Base-by-base conservation (phyloP, 768 basidiomycete genomes). In the Termitomyces sp. region DNA sequence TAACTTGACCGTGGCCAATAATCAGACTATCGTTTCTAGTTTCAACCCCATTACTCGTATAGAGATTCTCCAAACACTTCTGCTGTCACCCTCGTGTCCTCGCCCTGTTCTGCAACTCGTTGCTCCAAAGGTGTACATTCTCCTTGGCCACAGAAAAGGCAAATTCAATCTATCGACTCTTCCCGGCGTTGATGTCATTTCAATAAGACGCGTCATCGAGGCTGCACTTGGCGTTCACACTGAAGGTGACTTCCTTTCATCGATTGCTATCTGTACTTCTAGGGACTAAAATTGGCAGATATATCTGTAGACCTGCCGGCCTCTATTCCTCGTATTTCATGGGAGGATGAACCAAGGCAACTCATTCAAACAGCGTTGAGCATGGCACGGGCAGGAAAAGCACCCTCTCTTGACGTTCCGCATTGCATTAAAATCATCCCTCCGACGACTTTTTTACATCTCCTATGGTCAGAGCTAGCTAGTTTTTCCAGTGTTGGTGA, bases 381-480 rank as follows among this genome's bases (percentile, higher is more conserved):
- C 12, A 73, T 78, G 66, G 85, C 87, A 22, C 78, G 83, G 37
- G 75, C 83, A 16, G 84, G 84, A 48, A 89, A 86, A 60, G 81
- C 82, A 0, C 84, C 88, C 13, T 76, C 72, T 45, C 74, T 93
- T 54, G 87, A 92, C 64, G 75, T 92, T 39, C 78, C 83, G 50
- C 80, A 83, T 30, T 89, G 86, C 63, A 75, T 91, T n/a, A 79
- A 80, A 45, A 71, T 82, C 58, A 74, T 76, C 0, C 72, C 83
- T 4, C 84, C 88, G 4, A 78, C 81, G 8, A 78, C 80, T 59
- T 91, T 93, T 65, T 77, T 93, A 37, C 70, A 78, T 27, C 65
- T 81, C 1, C 74, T 92, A n/a, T 93, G 91, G 90, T 73, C 75
- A 15, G 88, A 91, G 66, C 71, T 91, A 34, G 70, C 76, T 33